Evolutionary conservation across 768 basidiomycete genomes (phyloP).

Genomic region (Jaapia argillacea): DNA sequence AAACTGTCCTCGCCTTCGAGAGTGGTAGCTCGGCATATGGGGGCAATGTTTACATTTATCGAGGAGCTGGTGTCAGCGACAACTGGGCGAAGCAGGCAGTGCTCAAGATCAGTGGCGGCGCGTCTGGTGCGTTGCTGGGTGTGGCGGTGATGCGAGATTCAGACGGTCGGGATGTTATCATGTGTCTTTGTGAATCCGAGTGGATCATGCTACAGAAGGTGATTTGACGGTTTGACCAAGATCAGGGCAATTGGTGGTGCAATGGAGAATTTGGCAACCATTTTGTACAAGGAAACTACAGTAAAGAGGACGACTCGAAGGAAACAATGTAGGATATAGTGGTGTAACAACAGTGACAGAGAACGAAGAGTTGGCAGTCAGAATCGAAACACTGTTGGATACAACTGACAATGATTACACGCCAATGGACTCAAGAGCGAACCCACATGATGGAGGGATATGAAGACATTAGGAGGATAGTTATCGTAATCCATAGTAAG

Average conservation of each 20-base stretch:
- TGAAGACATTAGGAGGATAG: not conserved
- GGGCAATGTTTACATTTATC: conserved; percentile 85
- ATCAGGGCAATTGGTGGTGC: not conserved
- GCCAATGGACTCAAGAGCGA: no score
- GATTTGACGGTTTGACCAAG: conserved; percentile 10
- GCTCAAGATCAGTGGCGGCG: conserved; percentile 60
- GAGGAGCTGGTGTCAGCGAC: conserved; percentile 37
- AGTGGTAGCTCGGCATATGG: conserved; percentile 55
- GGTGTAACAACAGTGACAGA: not conserved
- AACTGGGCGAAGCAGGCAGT: conserved; percentile 75
- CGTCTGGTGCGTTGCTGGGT: conserved; percentile 69
- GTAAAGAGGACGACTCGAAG: no score
- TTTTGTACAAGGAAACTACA: no score
- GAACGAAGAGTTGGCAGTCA: not conserved
- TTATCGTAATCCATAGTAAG: conserved; percentile 1
- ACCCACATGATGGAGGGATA: no score
- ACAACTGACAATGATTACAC: not conserved
- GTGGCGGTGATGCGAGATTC: conserved; percentile 42
- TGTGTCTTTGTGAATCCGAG: conserved; percentile 21
- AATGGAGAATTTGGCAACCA: no score
- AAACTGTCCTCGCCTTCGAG: conserved; percentile 75
- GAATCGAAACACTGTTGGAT: no score
- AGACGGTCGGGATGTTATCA: conserved; percentile 10
- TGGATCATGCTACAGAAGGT: conserved; percentile 48
- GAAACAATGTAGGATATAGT: no score